Base-by-base conservation (phyloP, 306 rosid genomes). In the Alnus glutinosa region DNA sequence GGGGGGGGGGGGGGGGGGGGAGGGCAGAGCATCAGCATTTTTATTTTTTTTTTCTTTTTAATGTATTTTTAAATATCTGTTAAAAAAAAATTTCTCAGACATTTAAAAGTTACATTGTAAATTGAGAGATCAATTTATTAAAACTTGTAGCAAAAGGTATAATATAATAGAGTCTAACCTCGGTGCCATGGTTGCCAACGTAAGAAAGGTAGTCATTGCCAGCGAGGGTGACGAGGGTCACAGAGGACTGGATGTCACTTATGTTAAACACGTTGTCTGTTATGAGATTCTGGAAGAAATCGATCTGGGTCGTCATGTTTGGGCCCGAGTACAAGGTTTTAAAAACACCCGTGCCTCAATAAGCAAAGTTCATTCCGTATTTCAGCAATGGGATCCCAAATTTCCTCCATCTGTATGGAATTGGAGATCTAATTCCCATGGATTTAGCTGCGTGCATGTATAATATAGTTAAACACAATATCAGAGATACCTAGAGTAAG, bases 291-390 rank as follows among this genome's bases (percentile, higher is more conserved):
- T 67, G 34, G 11, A 85, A 80, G 69, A 77, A 71, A 76, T 75
- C 78, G 64, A 89, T 87, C 52, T 89, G 93, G 55, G 72, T 78
- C 0, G 89, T 87, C 93, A 89, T 83, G 82, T 87, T 89, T 61
- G 93, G 88, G 50, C 15, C 44, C 4, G 55, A 4, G 13, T 47
- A 19, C 64, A 76, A 9, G 1, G 90, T 89, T 4, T 89, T 23
- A 9, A 87, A 83, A 5, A 89, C 90, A 2, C 93, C 93, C 0
- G 37, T 34, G 37, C 37, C 37, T 34, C 90, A 89, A 39, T 73
- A 77, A 1, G 93, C 90, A 37, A 89, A 87, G 85, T 87, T 89
- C 77, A 89, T 77, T 14, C 93, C 89, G 7, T 75, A 7, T 67
- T 74, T 62, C 49, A 73, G 39, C 19, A 61, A 39, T 12, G 69